Evolutionary conservation across 371 early-diverging fungal species (phyloP).

Genomic region (Mucor velutinosus): DNA sequence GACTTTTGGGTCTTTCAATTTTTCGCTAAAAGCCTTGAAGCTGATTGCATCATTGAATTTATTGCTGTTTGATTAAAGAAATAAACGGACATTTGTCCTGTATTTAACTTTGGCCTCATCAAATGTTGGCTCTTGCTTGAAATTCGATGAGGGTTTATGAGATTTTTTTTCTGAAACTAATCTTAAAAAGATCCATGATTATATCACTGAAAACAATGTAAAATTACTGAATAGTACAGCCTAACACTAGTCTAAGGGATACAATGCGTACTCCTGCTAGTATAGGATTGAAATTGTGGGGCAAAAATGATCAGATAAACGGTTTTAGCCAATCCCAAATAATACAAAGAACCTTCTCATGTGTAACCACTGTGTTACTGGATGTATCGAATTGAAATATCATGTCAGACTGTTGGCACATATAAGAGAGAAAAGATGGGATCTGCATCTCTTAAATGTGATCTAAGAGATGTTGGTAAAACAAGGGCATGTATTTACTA

Average conservation of each 20-base stretch:
- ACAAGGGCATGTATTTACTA: too few relatives aligned
- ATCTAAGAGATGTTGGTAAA: too few relatives aligned
- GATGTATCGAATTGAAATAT: background rate
- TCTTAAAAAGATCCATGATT: background rate
- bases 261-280: background rate
- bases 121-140: background rate
- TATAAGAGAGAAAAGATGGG: too few relatives aligned
- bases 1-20: background rate
- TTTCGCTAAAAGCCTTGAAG: background rate
- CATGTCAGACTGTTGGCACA: background rate
- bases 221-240: background rate
- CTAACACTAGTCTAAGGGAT: background rate
- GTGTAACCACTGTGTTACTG: background rate
- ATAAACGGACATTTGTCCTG: background rate
- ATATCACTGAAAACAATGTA: background rate
- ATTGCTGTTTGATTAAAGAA: background rate
- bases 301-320: conserved; percentile 1
- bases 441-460: too few relatives aligned
- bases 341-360: background rate
- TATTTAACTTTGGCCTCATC: background rate
- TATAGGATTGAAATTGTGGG: background rate
- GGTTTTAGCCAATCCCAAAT: background rate
- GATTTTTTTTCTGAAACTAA: background rate
- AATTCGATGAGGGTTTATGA: background rate
- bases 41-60: background rate